These are phyloP conservation scores for Lactarius tabidus DNA, from an alignment of 768 basidiomycete species.

Conservation along the genomic window DNA sequence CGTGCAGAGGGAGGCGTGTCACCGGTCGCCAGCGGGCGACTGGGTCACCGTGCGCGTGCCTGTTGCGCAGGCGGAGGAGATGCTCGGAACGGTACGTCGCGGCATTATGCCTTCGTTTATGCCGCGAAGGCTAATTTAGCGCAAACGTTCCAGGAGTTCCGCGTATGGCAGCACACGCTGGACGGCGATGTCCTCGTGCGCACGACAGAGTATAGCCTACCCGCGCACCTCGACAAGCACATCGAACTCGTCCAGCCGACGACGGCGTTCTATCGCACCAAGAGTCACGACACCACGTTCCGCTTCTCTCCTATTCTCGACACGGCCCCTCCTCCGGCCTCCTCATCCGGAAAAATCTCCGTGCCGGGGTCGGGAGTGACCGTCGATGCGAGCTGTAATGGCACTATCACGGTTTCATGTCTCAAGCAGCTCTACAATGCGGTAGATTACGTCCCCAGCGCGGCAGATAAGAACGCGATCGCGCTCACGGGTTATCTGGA, in stretches of 20 bases:
- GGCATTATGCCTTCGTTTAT: neutral
- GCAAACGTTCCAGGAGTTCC: slow-evolving; percentile 45
- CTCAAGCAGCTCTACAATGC: slow-evolving; percentile 36
- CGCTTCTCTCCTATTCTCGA: slow-evolving; percentile 26
- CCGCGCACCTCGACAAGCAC: slow-evolving; percentile 47
- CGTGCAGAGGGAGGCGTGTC: slow-evolving; percentile 43
- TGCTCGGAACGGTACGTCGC: slow-evolving; percentile 51
- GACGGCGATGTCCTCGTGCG: slow-evolving; percentile 53
- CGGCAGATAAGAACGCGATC: slow-evolving; percentile 32
- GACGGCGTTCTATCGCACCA: slow-evolving; percentile 52
- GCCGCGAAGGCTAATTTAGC: neutral
- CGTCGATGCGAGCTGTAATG: slow-evolving; percentile 36
- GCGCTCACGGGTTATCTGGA: slow-evolving; percentile 37
- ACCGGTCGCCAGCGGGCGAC: slow-evolving; percentile 55
- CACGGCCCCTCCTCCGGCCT: neutral
- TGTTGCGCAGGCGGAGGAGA: slow-evolving; percentile 51
- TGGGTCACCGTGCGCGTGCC: slow-evolving; percentile 56
- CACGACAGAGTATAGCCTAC: slow-evolving; percentile 58
- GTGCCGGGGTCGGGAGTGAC: neutral
- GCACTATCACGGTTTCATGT: slow-evolving; percentile 35
- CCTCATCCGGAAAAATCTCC: neutral
- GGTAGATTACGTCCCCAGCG: slow-evolving; percentile 29
- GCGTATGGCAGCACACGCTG: slow-evolving; percentile 48
- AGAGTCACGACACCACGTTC: slow-evolving; percentile 38
- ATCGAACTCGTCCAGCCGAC: slow-evolving; percentile 64